These are phyloP conservation scores for Acer campestre DNA, from an alignment of 345 rosid species.

Conservation along the genomic window DNA sequence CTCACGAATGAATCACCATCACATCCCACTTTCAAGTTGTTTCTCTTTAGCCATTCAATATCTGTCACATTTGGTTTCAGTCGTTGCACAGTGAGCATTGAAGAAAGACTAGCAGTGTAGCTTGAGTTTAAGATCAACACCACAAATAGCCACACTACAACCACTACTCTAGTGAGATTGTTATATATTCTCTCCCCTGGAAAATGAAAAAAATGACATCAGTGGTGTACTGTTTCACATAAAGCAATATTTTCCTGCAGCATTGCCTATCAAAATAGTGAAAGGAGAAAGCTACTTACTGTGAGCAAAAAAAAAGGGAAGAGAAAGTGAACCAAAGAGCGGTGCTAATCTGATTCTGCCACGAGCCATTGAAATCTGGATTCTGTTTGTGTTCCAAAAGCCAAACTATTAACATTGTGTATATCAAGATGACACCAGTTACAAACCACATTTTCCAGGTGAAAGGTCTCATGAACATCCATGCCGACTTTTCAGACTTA, in stretches of 20 bases:
- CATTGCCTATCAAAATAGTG: not conserved
- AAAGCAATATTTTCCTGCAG: not conserved
- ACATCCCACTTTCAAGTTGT: constrained; percentile 47
- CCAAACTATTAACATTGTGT: constrained; percentile 56
- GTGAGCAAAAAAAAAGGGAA: constrained; percentile 57
- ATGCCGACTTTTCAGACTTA: constrained; percentile 24
- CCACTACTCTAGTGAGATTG: constrained; percentile 47
- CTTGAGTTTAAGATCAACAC: constrained; percentile 56
- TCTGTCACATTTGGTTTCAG: constrained; percentile 40
- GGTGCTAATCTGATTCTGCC: constrained; percentile 38
- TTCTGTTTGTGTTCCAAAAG: constrained; percentile 43
- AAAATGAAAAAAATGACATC: not conserved
- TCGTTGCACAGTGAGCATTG: constrained; percentile 53
- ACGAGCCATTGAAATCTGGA: constrained; percentile 41
- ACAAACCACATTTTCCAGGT: constrained; percentile 50
- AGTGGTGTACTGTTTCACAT: not conserved
- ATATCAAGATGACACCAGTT: constrained; percentile 38
- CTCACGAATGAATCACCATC: constrained; percentile 52
- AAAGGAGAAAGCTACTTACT: constrained; percentile 36
- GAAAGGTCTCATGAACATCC: constrained; percentile 57
- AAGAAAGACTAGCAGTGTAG: constrained; percentile 60
- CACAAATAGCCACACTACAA: constrained; percentile 60
- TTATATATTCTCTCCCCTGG: constrained; percentile 48
- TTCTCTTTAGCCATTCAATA: constrained; percentile 30
- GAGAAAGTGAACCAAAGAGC: constrained; percentile 56